Percentiles rank a stretch among this genome's conserved stretches.
These are phyloP conservation scores for Metschnikowia koreensis DNA, from an alignment of 805 yeast species.

Conservation along the genomic window DNA sequence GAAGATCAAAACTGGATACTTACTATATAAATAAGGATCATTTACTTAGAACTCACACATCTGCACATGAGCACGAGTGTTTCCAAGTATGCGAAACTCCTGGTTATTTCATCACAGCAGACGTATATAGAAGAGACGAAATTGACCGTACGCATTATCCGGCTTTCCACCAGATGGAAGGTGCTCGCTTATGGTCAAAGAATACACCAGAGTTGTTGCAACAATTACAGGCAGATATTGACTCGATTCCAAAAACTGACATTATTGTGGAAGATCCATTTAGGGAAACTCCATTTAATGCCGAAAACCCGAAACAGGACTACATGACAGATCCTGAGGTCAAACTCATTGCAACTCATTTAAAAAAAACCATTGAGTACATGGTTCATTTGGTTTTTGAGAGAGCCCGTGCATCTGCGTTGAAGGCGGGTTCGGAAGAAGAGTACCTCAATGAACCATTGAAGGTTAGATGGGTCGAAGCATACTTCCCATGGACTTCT, in stretches of 20 bases:
- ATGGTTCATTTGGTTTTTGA: conserved; percentile 80
- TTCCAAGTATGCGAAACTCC: conserved; percentile 65
- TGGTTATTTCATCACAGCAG: conserved; percentile 91
- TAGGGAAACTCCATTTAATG: conserved; percentile 45
- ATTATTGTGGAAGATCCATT: conserved; percentile 76
- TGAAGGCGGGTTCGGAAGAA: conserved; percentile 54
- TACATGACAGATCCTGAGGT: conserved; percentile 71
- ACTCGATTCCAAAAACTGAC: conserved; percentile 60
- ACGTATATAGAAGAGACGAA: conserved; percentile 93
- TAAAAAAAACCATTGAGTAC: conserved; percentile 83
- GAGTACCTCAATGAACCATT: conserved; percentile 70
- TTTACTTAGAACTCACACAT: conserved; percentile 87
- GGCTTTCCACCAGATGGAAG: conserved; percentile 97
- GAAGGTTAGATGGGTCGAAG: conserved; percentile 90
- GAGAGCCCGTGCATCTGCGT: conserved; percentile 62
- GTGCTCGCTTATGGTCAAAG: conserved; percentile 82
- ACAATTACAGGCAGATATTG: conserved; percentile 50
- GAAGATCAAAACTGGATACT: conserved; percentile 88
- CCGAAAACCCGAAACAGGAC: conserved; percentile 75
- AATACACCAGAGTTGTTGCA: conserved; percentile 44
- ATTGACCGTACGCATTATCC: conserved; percentile 96
- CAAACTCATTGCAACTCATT: conserved; percentile 66
- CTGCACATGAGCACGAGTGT: conserved; percentile 93
- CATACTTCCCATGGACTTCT: conserved; percentile 96
- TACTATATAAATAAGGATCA: conserved; percentile 77